These are phyloP conservation scores for Paramecium sexaurelia DNA, from an alignment of 73 alveolate genomes.

Conservation along the genomic window DNA sequence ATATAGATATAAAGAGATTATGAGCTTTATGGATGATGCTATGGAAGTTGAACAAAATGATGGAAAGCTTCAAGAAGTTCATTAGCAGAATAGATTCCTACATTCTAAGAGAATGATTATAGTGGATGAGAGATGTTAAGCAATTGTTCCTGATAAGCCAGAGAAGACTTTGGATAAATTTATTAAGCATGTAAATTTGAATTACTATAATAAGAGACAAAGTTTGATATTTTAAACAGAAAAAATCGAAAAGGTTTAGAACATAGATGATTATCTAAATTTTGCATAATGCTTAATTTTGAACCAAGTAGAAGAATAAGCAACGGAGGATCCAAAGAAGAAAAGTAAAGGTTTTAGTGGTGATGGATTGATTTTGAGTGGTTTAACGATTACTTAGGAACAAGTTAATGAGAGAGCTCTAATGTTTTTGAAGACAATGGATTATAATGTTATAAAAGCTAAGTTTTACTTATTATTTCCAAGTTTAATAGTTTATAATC, in stretches of 20 bases:
- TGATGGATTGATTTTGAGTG: conserved; percentile 54
- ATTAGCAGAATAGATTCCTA: conserved; percentile 31
- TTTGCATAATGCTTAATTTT: conserved; percentile 27
- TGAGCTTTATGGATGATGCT: conserved; percentile 1
- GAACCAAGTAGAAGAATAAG: background rate
- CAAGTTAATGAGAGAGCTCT: conserved; percentile 25
- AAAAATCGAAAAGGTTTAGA: background rate
- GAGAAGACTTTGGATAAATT: background rate
- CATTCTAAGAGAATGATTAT: conserved; percentile 30
- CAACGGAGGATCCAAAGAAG: conserved; percentile 8
- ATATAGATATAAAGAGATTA: background rate
- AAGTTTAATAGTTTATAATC: background rate
- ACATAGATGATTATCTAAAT: background rate
- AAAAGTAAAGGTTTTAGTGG: conserved; percentile 53
- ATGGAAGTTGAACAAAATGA: conserved; percentile 13
- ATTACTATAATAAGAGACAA: background rate
- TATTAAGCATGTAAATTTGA: conserved; percentile 15
- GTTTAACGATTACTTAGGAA: conserved; percentile 5
- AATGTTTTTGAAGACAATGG: conserved; percentile 18
- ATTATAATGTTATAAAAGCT: conserved; percentile 20
- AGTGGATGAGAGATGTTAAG: conserved; percentile 56
- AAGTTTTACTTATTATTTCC: conserved; percentile 49
- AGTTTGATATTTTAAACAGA: background rate
- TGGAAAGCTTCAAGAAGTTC: background rate
- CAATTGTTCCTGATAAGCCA: conserved; percentile 41